Evolutionary conservation across 2,329 filamentous ascomycete species (phyloP).

Genomic region (Fusarium nanum): DNA sequence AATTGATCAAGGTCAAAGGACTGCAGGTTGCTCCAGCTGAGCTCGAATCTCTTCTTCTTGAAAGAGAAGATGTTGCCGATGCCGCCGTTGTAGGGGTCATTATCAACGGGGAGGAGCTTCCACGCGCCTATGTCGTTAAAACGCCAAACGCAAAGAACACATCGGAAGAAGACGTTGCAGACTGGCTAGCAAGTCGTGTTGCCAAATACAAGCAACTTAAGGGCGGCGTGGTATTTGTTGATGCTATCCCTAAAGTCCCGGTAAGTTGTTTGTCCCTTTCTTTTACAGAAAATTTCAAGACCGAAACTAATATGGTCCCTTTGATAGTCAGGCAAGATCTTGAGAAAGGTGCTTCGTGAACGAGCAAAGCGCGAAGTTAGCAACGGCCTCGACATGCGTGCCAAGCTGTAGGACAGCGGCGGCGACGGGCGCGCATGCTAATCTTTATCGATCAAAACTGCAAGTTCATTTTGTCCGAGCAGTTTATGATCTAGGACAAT

Average conservation of each 20-base stretch:
- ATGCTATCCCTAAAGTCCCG: conserved; percentile 70
- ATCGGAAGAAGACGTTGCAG: conserved; percentile 62
- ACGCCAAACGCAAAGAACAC: conserved; percentile 29
- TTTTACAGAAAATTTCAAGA: not conserved
- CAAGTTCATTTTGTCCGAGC: not conserved
- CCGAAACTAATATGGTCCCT: conserved; percentile 21
- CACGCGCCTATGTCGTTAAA: conserved; percentile 71
- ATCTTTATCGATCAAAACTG: conserved; percentile 11
- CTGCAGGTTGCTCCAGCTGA: conserved; percentile 70
- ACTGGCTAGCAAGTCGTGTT: conserved; percentile 73
- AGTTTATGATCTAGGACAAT: conserved; percentile 2
- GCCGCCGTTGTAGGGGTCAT: conserved; percentile 73
- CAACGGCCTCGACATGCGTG: conserved; percentile 50
- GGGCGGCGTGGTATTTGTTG: conserved; percentile 76
- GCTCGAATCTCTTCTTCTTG: conserved; percentile 53
- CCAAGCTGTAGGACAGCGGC: conserved; percentile 47
- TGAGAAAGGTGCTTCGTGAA: conserved; percentile 69
- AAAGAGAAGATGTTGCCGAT: conserved; percentile 64
- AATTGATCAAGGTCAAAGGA: conserved; percentile 71
- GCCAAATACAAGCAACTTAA: conserved; percentile 73
- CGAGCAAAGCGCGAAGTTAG: conserved; percentile 65
- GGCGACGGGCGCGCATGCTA: conserved; percentile 41
- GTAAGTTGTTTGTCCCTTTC: conserved; percentile 52
- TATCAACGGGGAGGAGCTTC: conserved; percentile 66
- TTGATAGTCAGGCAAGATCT: conserved; percentile 72